Conservation (phyloP, 768 basidiomycete genomes). For the Lentinula lateritia region DNA sequence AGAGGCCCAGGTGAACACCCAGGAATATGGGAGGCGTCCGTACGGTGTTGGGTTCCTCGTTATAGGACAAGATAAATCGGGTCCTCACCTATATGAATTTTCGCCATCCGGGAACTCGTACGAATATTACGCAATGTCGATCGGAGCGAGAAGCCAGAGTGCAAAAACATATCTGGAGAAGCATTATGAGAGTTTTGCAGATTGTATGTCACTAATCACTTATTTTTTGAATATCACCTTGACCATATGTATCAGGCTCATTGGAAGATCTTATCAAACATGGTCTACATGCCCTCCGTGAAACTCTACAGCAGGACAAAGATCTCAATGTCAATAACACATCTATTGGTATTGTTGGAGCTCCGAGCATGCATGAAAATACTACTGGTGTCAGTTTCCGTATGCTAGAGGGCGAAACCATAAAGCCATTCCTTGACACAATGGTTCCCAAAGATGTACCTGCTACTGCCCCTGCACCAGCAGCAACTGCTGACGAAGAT, state of each 20-base stretch:
- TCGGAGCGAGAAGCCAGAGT: conserved; percentile 96
- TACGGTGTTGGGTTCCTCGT: conserved; percentile 99
- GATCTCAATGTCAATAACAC: conserved; percentile 92
- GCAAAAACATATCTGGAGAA: conserved; percentile 98
- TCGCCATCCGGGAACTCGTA: conserved; percentile 96
- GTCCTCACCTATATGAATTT: conserved; percentile 97
- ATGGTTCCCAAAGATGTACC: conserved; percentile 69
- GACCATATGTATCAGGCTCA: conserved; percentile 42
- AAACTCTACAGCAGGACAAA: conserved; percentile 98
- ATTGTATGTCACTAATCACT: conserved; percentile 43
- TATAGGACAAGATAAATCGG: conserved; percentile 92
- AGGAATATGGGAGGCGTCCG: conserved; percentile 94
- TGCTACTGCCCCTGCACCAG: conserved; percentile 30
- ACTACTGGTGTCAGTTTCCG: conserved; percentile 59
- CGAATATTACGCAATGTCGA: conserved; percentile 98
- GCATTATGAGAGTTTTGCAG: conserved; percentile 81
- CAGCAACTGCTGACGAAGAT: conserved; percentile 57
- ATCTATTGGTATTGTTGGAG: conserved; percentile 88
- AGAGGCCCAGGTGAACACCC: conserved; percentile 99
- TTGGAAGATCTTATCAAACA: conserved; percentile 88
- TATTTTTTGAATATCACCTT: neutral
- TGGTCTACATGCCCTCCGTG: conserved; percentile 90
- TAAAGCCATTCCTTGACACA: conserved; percentile 68
- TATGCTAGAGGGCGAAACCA: conserved; percentile 78
- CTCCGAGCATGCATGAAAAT: conserved; percentile 54